phyloP scores from a whole-genome alignment of 2,329 filamentous ascomycete species.

The Penicillium griseofulvum region DNA sequence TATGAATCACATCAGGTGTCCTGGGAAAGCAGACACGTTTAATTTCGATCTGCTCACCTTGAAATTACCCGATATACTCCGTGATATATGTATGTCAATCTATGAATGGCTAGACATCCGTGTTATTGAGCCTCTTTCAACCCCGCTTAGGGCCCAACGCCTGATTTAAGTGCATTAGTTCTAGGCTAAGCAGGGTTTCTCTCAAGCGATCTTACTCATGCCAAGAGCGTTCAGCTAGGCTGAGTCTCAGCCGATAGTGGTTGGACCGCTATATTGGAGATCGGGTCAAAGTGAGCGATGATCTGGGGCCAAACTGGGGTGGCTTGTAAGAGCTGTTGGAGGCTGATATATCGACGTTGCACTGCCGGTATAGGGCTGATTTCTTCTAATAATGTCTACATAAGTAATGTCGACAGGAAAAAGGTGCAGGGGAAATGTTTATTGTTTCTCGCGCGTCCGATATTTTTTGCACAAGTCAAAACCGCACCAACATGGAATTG shows the following conservation, averaged over 20 bases:
- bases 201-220: not conserved
- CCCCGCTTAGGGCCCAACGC: not conserved
- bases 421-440: no score
- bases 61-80: not conserved
- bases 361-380: not conserved
- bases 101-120: not conserved
- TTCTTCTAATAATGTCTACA: not conserved
- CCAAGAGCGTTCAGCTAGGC: not conserved
- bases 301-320: not conserved
- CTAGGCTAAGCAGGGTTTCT: not conserved
- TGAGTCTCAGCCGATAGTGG: not conserved
- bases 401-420: not conserved
- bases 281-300: not conserved
- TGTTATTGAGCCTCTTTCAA: not conserved
- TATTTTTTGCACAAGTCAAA: no score
- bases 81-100: not conserved
- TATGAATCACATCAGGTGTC: not conserved
- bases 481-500: no score
- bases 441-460: not conserved
- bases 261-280: constrained; percentile 3
- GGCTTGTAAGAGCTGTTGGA: not conserved
- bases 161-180: not conserved
- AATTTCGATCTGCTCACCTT: no score
- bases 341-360: not conserved
- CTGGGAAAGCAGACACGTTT: no score